Evolutionary conservation across 306 rosid genomes (phyloP).

Genomic region (peach (Prunus persica)): DNA sequence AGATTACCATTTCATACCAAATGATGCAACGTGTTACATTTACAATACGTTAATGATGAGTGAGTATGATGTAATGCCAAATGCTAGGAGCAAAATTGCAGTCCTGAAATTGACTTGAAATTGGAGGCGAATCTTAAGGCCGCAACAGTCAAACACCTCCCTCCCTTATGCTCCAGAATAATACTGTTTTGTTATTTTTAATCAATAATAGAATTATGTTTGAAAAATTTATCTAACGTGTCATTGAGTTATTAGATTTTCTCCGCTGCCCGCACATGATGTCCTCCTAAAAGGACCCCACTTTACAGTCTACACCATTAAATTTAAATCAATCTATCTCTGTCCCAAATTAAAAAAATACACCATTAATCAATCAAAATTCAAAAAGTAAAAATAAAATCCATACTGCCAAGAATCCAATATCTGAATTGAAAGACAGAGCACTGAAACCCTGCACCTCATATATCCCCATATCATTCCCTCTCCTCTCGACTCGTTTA

Average conservation of each 20-base stretch:
- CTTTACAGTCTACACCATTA: background rate
- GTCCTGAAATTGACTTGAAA: background rate
- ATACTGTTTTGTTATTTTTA: fast-evolving
- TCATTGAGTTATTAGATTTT: too few relatives aligned
- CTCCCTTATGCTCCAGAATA: background rate
- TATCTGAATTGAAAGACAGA: background rate
- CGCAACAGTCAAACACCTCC: too few relatives aligned
- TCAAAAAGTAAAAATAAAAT: background rate
- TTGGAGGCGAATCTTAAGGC: background rate
- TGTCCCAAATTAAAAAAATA: background rate
- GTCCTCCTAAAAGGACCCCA: background rate
- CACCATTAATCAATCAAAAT: background rate
- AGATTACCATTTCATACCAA: too few relatives aligned
- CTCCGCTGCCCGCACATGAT: background rate
- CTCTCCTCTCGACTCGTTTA: background rate
- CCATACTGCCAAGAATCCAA: background rate
- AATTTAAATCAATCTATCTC: background rate
- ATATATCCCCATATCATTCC: background rate
- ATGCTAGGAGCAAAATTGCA: background rate
- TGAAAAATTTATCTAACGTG: fast-evolving
- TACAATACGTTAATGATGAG: background rate
- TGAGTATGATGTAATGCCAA: background rate
- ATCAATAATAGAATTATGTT: too few relatives aligned
- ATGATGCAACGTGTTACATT: too few relatives aligned
- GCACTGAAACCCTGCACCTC: too few relatives aligned